These are phyloP conservation scores for Tribonema minus DNA, from an alignment of 108 stramenopile genomes.

Conservation along the genomic window DNA sequence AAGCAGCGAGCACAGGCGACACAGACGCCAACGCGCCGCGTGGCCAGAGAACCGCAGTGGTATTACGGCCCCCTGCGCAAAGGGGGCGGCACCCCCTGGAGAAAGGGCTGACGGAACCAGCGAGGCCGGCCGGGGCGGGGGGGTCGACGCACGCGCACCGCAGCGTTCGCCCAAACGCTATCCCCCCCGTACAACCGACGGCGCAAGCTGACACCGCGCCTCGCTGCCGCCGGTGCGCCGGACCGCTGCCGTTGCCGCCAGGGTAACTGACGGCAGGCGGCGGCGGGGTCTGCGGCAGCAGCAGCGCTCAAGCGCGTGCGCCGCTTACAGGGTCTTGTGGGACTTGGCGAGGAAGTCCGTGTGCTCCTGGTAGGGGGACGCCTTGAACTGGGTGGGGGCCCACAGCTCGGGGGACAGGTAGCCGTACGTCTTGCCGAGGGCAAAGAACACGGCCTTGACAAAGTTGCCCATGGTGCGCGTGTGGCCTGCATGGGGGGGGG, in stretches of 20 bases:
- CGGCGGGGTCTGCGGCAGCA: too few relatives aligned
- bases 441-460: constrained; percentile 98
- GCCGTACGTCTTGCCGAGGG: constrained; percentile 93
- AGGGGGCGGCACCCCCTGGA: too few relatives aligned
- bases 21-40: too few relatives aligned
- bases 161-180: not conserved
- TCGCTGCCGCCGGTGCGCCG: not conserved
- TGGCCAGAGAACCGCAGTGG: not conserved
- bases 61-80: too few relatives aligned
- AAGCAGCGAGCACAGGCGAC: too few relatives aligned
- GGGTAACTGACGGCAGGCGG: too few relatives aligned
- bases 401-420: constrained; percentile 98
- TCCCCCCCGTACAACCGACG: not conserved
- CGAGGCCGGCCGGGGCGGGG: too few relatives aligned
- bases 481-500: constrained; percentile 81
- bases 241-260: not conserved
- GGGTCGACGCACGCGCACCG: not conserved
- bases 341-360: constrained; percentile 96
- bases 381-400: constrained; percentile 73
- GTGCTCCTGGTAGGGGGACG: constrained; percentile 95
- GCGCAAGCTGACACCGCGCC: not conserved
- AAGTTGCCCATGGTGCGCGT: constrained; percentile 99
- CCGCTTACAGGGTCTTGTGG: constrained; percentile 11
- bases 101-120: too few relatives aligned
- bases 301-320: not conserved